Percentiles rank a stretch among this genome's conserved stretches.
phyloP scores from a whole-genome alignment of 306 rosid species.

The Quercus dentata region DNA sequence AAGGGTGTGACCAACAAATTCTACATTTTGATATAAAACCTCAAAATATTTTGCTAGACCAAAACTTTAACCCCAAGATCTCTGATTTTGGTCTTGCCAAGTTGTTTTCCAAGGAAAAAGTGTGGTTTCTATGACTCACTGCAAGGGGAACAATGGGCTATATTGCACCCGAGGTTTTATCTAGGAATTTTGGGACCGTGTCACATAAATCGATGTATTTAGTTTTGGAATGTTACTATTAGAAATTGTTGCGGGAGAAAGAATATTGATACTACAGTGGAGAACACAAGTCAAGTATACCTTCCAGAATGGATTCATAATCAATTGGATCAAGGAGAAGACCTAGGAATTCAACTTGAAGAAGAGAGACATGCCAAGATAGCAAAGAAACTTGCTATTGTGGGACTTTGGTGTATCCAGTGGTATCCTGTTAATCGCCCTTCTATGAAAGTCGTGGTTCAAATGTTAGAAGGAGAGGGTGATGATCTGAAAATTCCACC shows the following conservation, averaged over 20 bases:
- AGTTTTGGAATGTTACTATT: too few relatives aligned
- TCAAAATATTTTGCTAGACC: conserved; percentile 14
- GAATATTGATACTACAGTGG: too few relatives aligned
- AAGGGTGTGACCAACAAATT: conserved; percentile 30
- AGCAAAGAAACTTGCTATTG: too few relatives aligned
- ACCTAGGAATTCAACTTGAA: too few relatives aligned
- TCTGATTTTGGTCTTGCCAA: conserved; percentile 36
- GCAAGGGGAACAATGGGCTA: conserved; percentile 29
- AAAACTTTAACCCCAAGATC: conserved; percentile 17
- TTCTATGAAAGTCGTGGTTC: conserved; percentile 23
- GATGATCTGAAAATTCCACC: neutral
- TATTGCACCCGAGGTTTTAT: too few relatives aligned
- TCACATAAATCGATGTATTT: too few relatives aligned
- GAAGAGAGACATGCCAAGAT: too few relatives aligned
- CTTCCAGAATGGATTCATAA: too few relatives aligned
- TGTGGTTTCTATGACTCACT: neutral
- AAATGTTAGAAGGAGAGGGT: conserved; percentile 25
- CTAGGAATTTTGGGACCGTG: too few relatives aligned
- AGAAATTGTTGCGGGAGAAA: too few relatives aligned
- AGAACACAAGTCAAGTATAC: too few relatives aligned
- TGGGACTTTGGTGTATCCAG: conserved; percentile 4
- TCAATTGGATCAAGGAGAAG: too few relatives aligned
- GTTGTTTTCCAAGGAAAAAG: conserved; percentile 7
- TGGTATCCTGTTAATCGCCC: conserved; percentile 29
- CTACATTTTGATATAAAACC: conserved; percentile 34